Base-by-base conservation (phyloP, 768 basidiomycete genomes). In the Lentinula lateritia region DNA sequence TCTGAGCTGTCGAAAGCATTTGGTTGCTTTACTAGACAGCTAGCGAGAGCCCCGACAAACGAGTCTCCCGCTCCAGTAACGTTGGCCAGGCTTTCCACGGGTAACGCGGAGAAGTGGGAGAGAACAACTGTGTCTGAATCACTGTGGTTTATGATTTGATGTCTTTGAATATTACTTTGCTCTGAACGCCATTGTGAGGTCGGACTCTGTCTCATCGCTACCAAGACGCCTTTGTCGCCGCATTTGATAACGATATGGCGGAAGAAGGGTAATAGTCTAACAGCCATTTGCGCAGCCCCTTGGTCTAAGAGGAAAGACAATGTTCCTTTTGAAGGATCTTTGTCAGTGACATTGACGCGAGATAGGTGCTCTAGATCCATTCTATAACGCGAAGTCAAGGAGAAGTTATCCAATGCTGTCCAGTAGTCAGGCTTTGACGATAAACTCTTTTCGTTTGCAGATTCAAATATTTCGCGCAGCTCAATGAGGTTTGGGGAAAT, bases 41-140 rank as follows among this genome's bases (percentile, higher is more conserved):
- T 89, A n/a, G 95, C 72, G 35, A 97, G 68, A 1, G 89, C 84
- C 6, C 95, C 95, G 1, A 92, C 94, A 28, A 97, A 82, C 3
- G 92, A 88, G 73, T 98, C 95, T 0, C 95, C 95, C 0, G 92
- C 95, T 1, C 96, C 96, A 0, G 95, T 98, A 8, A 93, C 92
- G 65, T 88, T 95, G 20, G 88, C 74, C 6, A 84, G 66, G 3
- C 62, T 67, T 9, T 82, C 73, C 15, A 76, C 63, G 1, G 72
- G 69, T 16, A 81, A 66, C 7, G 92, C 79, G 10, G 91, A 84
- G 70, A 89, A 93, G 69, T 95, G 90, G 45, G 86, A 85, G 35
- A 95, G 52, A 6, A 91, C 79, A 7, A 93, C 69, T 4, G 81
- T 73, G 61, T 83, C 81, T 3, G 69, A 70, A 23, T 73, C 73